Conservation (phyloP, 2,329 filamentous ascomycete genomes). For the Cercospora sesami region DNA sequence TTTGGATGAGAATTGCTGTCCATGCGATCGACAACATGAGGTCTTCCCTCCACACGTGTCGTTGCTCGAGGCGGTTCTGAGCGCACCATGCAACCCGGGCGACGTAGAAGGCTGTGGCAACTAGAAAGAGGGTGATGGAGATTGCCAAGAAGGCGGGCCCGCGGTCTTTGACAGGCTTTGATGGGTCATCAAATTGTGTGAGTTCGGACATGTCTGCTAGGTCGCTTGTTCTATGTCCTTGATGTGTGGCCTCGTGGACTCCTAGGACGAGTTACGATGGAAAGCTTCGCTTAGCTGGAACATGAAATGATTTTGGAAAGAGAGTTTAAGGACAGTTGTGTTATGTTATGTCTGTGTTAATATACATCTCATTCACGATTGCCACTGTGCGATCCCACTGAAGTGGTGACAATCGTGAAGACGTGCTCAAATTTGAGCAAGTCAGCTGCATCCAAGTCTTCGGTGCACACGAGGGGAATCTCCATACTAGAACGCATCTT, state of each 20-base stretch:
- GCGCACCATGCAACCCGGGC: slow-evolving; percentile 26
- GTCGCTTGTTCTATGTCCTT: not conserved
- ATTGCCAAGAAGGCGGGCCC: slow-evolving; percentile 23
- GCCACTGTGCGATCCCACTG: not conserved
- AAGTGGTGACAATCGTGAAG: not conserved
- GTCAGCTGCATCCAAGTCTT: not conserved
- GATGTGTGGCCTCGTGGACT: not conserved
- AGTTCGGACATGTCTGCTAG: not conserved
- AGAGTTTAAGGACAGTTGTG: not conserved
- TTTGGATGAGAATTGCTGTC: slow-evolving; percentile 24
- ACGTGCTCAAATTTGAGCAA: not conserved
- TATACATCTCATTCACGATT: not conserved
- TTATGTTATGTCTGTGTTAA: not conserved
- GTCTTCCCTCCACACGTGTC: slow-evolving; percentile 26
- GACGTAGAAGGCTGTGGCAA: slow-evolving; percentile 27
- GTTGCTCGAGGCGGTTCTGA: slow-evolving; percentile 18
- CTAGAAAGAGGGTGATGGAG: slow-evolving; percentile 26
- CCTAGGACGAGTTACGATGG: not conserved
- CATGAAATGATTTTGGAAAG: not conserved
- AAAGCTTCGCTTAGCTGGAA: not conserved
- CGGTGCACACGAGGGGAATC: not conserved
- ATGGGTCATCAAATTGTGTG: not conserved
- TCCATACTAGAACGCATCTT: not conserved
- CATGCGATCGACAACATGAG: slow-evolving; percentile 29
- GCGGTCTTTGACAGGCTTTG: not conserved